Evolutionary conservation across 1,284 basidiomycete species (phyloP).

Genomic region (Pseudozyma tsukubaensis): DNA sequence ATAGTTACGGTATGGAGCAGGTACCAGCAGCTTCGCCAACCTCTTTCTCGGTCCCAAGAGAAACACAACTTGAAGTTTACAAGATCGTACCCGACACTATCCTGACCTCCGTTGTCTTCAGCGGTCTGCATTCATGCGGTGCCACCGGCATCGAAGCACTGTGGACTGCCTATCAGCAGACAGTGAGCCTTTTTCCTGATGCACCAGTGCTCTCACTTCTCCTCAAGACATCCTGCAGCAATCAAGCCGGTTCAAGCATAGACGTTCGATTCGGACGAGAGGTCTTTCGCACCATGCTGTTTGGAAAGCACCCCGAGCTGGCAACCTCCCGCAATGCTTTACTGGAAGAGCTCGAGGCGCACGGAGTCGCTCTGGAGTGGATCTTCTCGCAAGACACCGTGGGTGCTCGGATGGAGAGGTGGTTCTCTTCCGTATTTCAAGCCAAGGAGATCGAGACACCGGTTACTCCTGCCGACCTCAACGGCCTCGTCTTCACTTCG

Average conservation of each 20-base stretch:
- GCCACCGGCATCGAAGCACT: constrained; percentile 23
- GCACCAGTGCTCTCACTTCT: constrained; percentile 34
- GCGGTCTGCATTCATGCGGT: constrained; percentile 25
- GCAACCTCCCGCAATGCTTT: constrained; percentile 21
- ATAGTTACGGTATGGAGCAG: neutral
- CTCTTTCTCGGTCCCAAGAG: neutral
- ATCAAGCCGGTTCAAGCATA: neutral
- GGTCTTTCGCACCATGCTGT: constrained; percentile 36
- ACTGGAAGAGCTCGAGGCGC: constrained; percentile 10
- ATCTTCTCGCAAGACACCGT: constrained; percentile 29
- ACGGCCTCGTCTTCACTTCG: constrained; percentile 22
- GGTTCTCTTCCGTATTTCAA: constrained; percentile 34
- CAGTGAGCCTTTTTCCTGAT: constrained; percentile 34
- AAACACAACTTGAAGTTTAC: neutral
- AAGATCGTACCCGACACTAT: constrained; percentile 21
- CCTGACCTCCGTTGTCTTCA: constrained; percentile 35
- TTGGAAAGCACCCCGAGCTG: constrained; percentile 37
- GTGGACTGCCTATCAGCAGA: constrained; percentile 35
- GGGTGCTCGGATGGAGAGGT: constrained; percentile 30
- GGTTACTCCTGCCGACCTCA: constrained; percentile 1
- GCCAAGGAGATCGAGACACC: neutral
- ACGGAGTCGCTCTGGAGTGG: constrained; percentile 19
- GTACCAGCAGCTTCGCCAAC: neutral
- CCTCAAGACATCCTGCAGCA: constrained; percentile 28
- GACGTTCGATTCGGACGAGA: constrained; percentile 20